phyloP scores from a whole-genome alignment of 805 yeast genomes.

The Yamadazyma olivae region DNA sequence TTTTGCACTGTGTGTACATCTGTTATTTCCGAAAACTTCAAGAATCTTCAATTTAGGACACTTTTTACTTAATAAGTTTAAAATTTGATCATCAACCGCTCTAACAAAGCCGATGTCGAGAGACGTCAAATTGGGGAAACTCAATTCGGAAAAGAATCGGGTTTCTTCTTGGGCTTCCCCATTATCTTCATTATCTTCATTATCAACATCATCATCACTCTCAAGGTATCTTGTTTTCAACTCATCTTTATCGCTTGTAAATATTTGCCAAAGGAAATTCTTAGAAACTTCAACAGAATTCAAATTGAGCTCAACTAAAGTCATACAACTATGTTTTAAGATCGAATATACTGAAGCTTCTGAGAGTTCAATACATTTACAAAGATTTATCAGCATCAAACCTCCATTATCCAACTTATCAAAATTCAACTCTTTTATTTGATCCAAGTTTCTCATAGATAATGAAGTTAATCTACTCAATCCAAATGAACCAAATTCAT shows the following conservation, averaged over 20 bases:
- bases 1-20: constrained; percentile 55
- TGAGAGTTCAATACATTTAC: constrained; percentile 63
- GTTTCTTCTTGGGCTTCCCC: constrained; percentile 7
- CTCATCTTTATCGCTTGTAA: constrained; percentile 29
- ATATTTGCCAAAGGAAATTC: constrained; percentile 45
- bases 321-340: constrained; percentile 57
- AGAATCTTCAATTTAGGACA: constrained; percentile 63
- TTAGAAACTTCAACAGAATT: constrained; percentile 69
- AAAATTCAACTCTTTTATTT: constrained; percentile 64
- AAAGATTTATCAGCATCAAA: constrained; percentile 54
- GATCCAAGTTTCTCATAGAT: constrained; percentile 58
- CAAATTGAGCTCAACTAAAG: constrained; percentile 66
- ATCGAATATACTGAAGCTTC: constrained; percentile 62
- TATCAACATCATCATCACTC: constrained; percentile 7
- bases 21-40: constrained; percentile 79
- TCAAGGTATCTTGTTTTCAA: constrained; percentile 11
- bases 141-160: constrained; percentile 16
- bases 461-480: constrained; percentile 55
- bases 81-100: constrained; percentile 63
- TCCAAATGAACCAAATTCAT: constrained; percentile 54
- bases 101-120: constrained; percentile 81
- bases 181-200: constrained; percentile 5
- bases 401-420: constrained; percentile 57
- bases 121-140: constrained; percentile 59
- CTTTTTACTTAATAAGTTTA: constrained; percentile 53